Evolutionary conservation across 2,329 filamentous ascomycete species (phyloP), one percentile per base, ranked within the genome.

Genomic region (Aspergillus udagawae): DNA sequence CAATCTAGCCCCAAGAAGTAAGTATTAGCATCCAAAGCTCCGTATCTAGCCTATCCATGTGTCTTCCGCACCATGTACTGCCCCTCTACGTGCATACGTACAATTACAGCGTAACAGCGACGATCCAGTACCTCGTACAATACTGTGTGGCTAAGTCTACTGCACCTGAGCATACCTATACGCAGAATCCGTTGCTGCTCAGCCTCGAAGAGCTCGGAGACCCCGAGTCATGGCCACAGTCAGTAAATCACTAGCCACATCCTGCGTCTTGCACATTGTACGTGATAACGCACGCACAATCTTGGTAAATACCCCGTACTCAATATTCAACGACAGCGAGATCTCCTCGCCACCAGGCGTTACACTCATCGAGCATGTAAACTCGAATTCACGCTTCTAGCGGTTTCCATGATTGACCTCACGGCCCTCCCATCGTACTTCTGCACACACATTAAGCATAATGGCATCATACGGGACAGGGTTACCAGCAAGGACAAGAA

Each of bases 161-260:
- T 38, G 32, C 29, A 14, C 29, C 12, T 32, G 12, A 32, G 12
- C 1, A 4, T 32, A 32, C 4, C 29, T 32, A 32, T 14, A 14
- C 29, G 12, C 32, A 38, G 14, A 38, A 38, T 17, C 32, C 32
- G 14, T 7, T 17, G 32, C 14, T 17, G n/a, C 32, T 35, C 32
- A 17, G 14, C 32, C 32, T 17, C 14, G 14, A 38, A 38, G 51
- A 44, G 5, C 9, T 57, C 55, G 55, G 52, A 4, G 52, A 52
- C 52, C 32, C 56, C 56, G 52, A 55, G 32, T 52, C 53, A 51
- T 21, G 41, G 52, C 52, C 29, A 28, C 12, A 23, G 49, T 55
- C 56, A 55, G 29, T 32, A 52, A 44, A 52, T 32, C 14, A 3
- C 32, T 17, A 38, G 14, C 32, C 32, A 17, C 32, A 17, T 17